phyloP scores from a whole-genome alignment of 1,284 basidiomycete genomes.

The Ganoderma multipileum region DNA sequence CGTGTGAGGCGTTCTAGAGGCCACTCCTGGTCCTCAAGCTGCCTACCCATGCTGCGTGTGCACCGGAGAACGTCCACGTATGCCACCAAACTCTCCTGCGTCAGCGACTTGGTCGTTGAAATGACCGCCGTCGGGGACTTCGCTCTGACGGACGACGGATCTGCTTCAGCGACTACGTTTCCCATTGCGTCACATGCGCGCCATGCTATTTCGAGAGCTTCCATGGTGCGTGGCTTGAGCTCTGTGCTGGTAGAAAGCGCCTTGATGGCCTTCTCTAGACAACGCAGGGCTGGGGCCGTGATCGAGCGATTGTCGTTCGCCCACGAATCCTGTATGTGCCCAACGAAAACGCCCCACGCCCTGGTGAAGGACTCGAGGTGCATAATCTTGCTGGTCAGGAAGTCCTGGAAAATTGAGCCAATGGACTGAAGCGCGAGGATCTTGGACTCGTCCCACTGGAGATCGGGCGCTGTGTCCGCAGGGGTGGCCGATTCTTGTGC shows the following conservation, averaged over 20 bases:
- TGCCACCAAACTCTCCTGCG: constrained; percentile 88
- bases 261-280: constrained; percentile 80
- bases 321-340: constrained; percentile 73
- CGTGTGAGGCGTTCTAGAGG: constrained; percentile 64
- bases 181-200: constrained; percentile 75
- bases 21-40: constrained; percentile 66
- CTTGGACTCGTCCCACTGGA: constrained; percentile 87
- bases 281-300: constrained; percentile 81
- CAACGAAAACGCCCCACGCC: constrained; percentile 78
- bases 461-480: constrained; percentile 33
- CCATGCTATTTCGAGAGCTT: constrained; percentile 73
- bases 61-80: constrained; percentile 76
- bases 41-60: constrained; percentile 57
- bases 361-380: constrained; percentile 71
- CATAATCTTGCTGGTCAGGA: constrained; percentile 78
- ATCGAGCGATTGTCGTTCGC: constrained; percentile 71
- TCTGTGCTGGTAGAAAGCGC: constrained; percentile 52
- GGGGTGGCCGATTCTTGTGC: constrained; percentile 18
- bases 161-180: constrained; percentile 40
- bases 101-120: constrained; percentile 59
- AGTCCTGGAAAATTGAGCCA: constrained; percentile 85
- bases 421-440: constrained; percentile 86
- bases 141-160: constrained; percentile 20
- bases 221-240: constrained; percentile 50
- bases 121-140: constrained; percentile 11